phyloP scores from a whole-genome alignment of 257 asterid species.

The Nicotiana benthamiana region DNA sequence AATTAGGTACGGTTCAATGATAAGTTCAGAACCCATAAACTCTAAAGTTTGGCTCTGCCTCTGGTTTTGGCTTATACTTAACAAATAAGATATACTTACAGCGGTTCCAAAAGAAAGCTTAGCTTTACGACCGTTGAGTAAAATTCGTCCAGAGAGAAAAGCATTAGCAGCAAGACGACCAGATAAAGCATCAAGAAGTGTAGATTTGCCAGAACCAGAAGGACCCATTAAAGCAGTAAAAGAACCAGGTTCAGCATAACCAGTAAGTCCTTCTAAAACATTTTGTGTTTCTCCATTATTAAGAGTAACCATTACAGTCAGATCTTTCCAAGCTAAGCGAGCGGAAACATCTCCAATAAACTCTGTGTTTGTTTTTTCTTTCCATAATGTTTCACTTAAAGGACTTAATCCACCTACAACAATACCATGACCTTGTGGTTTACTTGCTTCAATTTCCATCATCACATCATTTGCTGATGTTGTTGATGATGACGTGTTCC shows the following conservation, averaged over 20 bases:
- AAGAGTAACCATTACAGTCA: conserved; percentile 74
- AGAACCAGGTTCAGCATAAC: conserved; percentile 92
- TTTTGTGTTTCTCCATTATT: conserved; percentile 72
- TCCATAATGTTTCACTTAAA: conserved; percentile 87
- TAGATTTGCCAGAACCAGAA: conserved; percentile 93
- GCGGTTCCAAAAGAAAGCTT: conserved; percentile 89
- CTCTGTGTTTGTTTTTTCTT: conserved; percentile 71
- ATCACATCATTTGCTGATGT: conserved; percentile 42
- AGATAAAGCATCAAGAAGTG: conserved; percentile 84
- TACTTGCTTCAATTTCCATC: conserved; percentile 86
- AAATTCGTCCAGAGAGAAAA: conserved; percentile 67
- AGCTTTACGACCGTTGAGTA: conserved; percentile 89
- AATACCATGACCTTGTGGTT: conserved; percentile 58
- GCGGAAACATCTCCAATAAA: conserved; percentile 88
- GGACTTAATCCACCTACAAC: conserved; percentile 90
- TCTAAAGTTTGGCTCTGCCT: too few relatives aligned
- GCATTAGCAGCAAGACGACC: conserved; percentile 89
- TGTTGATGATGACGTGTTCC: conserved; percentile 26
- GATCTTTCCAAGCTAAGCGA: conserved; percentile 80
- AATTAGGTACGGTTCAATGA: too few relatives aligned
- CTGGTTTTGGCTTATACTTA: too few relatives aligned
- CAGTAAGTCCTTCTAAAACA: conserved; percentile 65
- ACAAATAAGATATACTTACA: conserved; percentile 27
- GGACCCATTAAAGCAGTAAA: conserved; percentile 98
- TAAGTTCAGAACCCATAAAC: too few relatives aligned